phyloP scores from a whole-genome alignment of 768 basidiomycete species.

The Rhodotorula paludigena region DNA sequence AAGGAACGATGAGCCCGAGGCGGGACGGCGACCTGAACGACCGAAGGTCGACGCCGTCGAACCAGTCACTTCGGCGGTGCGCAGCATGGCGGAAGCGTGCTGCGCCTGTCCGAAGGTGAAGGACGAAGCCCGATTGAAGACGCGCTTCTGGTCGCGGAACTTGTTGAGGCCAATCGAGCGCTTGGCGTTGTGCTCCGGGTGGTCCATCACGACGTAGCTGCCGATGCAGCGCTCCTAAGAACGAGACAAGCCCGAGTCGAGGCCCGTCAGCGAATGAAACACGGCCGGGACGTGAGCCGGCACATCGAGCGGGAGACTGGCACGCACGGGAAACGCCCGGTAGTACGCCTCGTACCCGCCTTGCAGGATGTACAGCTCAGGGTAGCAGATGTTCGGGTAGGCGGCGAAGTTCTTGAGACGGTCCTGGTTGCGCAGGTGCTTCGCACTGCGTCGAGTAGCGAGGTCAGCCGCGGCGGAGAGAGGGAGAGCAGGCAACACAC shows the following conservation, averaged over 20 bases:
- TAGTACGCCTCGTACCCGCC: slow-evolving; percentile 92
- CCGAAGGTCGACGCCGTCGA: neutral
- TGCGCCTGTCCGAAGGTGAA: slow-evolving; percentile 38
- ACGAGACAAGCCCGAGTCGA: no score
- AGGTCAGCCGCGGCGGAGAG: slow-evolving; percentile 17
- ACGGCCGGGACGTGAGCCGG: no score
- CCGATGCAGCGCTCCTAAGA: slow-evolving; percentile 60
- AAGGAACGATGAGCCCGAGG: neutral
- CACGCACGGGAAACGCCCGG: slow-evolving; percentile 56
- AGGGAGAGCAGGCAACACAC: slow-evolving; percentile 54
- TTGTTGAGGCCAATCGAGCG: slow-evolving; percentile 83
- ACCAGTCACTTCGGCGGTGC: neutral
- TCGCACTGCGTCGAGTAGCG: slow-evolving; percentile 59
- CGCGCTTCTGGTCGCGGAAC: slow-evolving; percentile 61
- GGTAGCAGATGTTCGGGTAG: slow-evolving; percentile 90
- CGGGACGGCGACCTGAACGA: slow-evolving; percentile 1
- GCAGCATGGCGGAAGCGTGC: slow-evolving; percentile 23
- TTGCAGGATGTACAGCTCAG: slow-evolving; percentile 93
- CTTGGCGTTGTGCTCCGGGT: slow-evolving; percentile 72
- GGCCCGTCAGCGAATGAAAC: no score
- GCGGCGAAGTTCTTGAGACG: slow-evolving; percentile 74
- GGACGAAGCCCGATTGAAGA: slow-evolving; percentile 34
- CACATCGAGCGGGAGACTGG: no score
- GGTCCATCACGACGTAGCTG: slow-evolving; percentile 90
- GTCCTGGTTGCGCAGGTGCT: slow-evolving; percentile 84